A percentile compares a stretch with the other conserved stretches of the same genome.
phyloP scores from a whole-genome alignment of 441 rosid genomes.

The Adansonia grandidieri region DNA sequence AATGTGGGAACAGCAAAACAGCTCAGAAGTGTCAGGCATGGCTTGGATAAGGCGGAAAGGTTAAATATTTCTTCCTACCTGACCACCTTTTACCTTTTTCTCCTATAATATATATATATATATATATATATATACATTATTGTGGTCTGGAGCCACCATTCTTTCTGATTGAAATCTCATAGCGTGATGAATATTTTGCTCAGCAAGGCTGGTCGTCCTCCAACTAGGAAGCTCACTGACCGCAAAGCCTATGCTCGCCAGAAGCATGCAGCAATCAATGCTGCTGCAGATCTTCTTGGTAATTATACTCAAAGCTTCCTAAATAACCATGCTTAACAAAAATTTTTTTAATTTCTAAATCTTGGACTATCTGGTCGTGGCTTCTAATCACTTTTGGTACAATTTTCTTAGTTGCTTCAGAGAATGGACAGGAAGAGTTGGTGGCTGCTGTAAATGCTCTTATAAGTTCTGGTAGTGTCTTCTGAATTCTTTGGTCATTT shows the following conservation, averaged over 20 bases:
- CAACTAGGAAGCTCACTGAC: conserved; percentile 94
- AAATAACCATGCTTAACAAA: conserved; percentile 14
- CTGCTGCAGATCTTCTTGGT: conserved; percentile 92
- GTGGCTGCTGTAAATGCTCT: conserved; percentile 69
- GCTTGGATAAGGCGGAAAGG: conserved; percentile 90
- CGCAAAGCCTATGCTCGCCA: conserved; percentile 90
- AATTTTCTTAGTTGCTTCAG: conserved; percentile 67
- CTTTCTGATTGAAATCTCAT: conserved; percentile 36
- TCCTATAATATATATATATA: conserved; percentile 1
- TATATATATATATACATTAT: neutral
- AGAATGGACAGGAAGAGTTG: conserved; percentile 92
- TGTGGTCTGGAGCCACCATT: conserved; percentile 18
- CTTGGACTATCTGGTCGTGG: conserved; percentile 9
- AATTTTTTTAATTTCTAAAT: conserved; percentile 20
- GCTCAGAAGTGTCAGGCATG: conserved; percentile 80
- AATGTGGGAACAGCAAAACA: conserved; percentile 87
- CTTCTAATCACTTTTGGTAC: conserved; percentile 36
- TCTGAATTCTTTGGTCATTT: conserved; percentile 28
- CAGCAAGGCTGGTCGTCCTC: conserved; percentile 94
- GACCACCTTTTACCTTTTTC: conserved; percentile 3
- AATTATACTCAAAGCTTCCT: conserved; percentile 36
- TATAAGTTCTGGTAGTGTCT: conserved; percentile 57
- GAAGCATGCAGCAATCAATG: conserved; percentile 63
- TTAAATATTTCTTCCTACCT: conserved; percentile 33
- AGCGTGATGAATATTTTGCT: conserved; percentile 39